Evolutionary conservation across 805 yeast genomes (phyloP).

Genomic region (Saccharomycopsis fodiens): DNA sequence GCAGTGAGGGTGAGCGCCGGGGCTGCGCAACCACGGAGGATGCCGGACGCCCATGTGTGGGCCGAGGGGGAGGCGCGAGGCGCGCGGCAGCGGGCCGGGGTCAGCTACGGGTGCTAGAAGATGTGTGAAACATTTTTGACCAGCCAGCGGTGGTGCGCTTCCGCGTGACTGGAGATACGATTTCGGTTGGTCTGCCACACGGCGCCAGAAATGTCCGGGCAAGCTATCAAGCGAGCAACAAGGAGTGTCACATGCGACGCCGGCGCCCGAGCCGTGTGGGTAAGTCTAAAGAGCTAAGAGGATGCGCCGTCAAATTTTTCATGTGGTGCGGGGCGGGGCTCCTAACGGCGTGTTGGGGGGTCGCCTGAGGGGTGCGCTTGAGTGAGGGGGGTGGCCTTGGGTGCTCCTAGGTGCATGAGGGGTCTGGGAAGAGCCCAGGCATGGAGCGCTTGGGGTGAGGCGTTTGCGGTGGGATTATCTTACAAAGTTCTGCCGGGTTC

Average conservation of each 20-base stretch:
- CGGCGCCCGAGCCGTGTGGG: background rate
- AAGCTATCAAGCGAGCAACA: background rate
- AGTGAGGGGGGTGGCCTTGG: no score
- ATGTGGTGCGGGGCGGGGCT: background rate
- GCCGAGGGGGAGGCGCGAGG: background rate
- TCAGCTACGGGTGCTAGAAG: no score
- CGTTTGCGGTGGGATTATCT: no score
- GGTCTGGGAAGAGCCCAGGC: no score
- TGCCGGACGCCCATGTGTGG: background rate
- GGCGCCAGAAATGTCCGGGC: no score
- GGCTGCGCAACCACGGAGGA: background rate
- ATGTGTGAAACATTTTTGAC: slow-evolving; percentile 8
- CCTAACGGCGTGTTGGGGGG: no score
- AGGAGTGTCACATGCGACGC: background rate
- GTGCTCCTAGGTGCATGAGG: no score
- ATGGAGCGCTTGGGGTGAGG: no score
- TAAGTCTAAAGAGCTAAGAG: background rate
- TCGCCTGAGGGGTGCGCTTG: no score
- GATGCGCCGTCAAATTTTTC: background rate
- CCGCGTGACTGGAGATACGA: slow-evolving; percentile 5
- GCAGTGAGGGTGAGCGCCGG: background rate
- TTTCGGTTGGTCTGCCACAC: background rate
- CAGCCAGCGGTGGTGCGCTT: background rate
- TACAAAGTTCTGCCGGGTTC: no score
- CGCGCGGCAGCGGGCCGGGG: no score